Evolutionary conservation across 2,329 filamentous ascomycete species (phyloP), one percentile per base, ranked within the genome.

Genomic region (Aspergillus sp.): DNA sequence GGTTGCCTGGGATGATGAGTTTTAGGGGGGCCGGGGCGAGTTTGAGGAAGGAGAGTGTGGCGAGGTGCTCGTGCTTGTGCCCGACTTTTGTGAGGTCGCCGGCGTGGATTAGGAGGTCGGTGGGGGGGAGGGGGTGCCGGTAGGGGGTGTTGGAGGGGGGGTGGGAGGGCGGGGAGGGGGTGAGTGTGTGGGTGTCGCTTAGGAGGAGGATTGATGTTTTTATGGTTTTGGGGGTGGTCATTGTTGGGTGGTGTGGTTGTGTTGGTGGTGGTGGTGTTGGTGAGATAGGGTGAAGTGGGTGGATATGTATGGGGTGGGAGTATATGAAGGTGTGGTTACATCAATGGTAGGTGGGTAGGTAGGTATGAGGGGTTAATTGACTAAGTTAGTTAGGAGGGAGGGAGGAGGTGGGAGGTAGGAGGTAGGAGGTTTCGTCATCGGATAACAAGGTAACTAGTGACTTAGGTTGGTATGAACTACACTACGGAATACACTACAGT

Each of bases 1-100:
- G 86, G 67, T 88, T 88, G 0, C 86, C 86, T 0, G 86, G 82
- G 61, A 89, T 87, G 19, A 88, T 81, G 23, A 89, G 76, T 67
- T 88, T 89, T 5, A 88, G 70, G 8, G 81, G 79, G 2, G 85
- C 85, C 13, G 83, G 74, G 38, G 84, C 79, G 1, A 67, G 65
- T 12, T 74, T 71, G 6, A 88, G 75, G 72, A 84, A 78, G 5
- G 77, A 67, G 13, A 86, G 66, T 2, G 81, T 79, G 10, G 67
- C 61, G 30, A 78, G 67, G 66, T 85, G 84, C 67, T 87, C 82
- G 13, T 70, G 45, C 10, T 78, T 58, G 10, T 74, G 73, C 5
- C 85, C 84, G 38, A 79, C 73, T 70, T 79, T 81, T 9, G 85
- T 87, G 41, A 88, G 73, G 71, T 88, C 85, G 55, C 85, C 85